phyloP scores from a whole-genome alignment of 148 eudicot species.

The Camellia sinensis region DNA sequence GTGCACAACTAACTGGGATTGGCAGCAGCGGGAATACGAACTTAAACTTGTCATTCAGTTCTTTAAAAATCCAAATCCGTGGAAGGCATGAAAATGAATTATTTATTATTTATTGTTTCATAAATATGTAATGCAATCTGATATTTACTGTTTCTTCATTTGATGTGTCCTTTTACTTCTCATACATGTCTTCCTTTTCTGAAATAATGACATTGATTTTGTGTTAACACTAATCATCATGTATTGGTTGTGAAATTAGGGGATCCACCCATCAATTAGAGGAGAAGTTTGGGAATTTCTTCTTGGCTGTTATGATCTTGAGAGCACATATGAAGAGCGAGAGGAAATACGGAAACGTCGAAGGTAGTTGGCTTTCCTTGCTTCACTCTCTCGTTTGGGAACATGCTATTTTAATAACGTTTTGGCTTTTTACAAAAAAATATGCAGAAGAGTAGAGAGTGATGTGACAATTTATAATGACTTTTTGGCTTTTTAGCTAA shows the following conservation, averaged over 20 bases:
- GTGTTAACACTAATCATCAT: background rate
- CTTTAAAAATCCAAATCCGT: background rate
- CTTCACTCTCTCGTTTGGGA: background rate
- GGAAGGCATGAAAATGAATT: background rate
- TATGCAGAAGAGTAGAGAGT: no score
- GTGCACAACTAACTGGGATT: background rate
- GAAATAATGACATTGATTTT: background rate
- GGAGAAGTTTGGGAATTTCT: slow-evolving; percentile 97
- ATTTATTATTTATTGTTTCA: background rate
- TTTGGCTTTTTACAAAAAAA: no score
- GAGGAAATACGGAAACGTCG: slow-evolving; percentile 53
- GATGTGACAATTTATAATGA: no score
- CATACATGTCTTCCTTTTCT: background rate
- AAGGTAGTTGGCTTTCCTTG: slow-evolving; percentile 43
- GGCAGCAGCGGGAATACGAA: background rate
- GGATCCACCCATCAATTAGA: slow-evolving; percentile 84
- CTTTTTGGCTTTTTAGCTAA: no score
- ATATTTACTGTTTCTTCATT: background rate
- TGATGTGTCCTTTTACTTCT: background rate
- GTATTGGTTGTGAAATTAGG: slow-evolving; percentile 35
- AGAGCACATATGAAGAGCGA: slow-evolving; percentile 76
- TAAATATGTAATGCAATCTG: background rate
- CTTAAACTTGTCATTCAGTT: background rate
- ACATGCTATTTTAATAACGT: no score
- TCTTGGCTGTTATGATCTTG: slow-evolving; percentile 83